phyloP scores from a whole-genome alignment of 495 filamentous ascomycete genomes.

The Talaromyces liani region DNA sequence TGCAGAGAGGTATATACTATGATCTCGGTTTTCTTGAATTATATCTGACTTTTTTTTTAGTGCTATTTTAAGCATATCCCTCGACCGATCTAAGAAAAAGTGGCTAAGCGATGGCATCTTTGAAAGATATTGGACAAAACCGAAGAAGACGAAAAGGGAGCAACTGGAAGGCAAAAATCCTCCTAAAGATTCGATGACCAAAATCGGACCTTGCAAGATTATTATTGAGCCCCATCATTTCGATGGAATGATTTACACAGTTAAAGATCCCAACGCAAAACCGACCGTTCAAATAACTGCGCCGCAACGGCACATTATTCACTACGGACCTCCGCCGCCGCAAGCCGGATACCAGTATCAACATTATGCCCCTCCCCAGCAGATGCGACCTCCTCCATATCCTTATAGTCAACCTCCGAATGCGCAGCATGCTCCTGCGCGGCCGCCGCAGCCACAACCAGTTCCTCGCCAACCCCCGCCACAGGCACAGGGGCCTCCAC shows the following conservation, averaged over 20 bases:
- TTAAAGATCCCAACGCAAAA: conserved; percentile 61
- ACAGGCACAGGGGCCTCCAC: conserved; percentile 18
- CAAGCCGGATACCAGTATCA: conserved; percentile 43
- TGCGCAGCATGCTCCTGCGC: conserved; percentile 8
- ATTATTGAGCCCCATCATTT: conserved; percentile 88
- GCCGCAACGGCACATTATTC: conserved; percentile 55
- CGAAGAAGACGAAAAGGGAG: conserved; percentile 69
- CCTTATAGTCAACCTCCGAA: conserved; percentile 19
- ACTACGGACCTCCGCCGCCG: conserved; percentile 56
- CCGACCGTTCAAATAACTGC: conserved; percentile 40
- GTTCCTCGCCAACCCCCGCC: conserved; percentile 25
- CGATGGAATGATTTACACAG: conserved; percentile 76
- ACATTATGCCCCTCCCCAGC: conserved; percentile 39
- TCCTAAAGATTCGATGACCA: conserved; percentile 77
- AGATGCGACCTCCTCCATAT: conserved; percentile 14
- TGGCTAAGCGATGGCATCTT: conserved; percentile 88
- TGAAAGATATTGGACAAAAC: conserved; percentile 90
- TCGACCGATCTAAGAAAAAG: conserved; percentile 76
- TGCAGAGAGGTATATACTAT: conserved; percentile 62
- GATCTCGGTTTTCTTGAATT: background rate
- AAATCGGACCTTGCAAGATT: conserved; percentile 71
- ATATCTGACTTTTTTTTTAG: conserved; percentile 33
- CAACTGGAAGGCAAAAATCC: conserved; percentile 69
- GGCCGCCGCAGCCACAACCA: conserved; percentile 20
- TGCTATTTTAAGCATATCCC: conserved; percentile 74